A percentile compares a stretch with the other conserved stretches of the same genome.
Conservation (phyloP, 495 filamentous ascomycete genomes). For the Trichoderma reesei region DNA sequence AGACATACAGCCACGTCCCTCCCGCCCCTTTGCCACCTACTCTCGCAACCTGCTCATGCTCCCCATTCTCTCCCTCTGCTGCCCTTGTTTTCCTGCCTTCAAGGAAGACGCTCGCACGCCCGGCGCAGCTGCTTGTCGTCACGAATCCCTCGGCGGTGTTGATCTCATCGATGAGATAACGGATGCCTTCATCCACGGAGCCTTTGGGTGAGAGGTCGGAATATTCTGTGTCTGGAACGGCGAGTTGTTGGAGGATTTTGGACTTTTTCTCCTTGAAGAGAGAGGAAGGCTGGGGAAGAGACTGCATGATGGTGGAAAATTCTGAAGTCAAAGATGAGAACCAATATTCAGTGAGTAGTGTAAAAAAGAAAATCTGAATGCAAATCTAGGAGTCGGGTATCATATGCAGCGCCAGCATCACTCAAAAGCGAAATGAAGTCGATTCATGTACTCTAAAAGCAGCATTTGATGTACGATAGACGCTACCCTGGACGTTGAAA, state of each 20-base stretch:
- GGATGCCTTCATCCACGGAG: slow-evolving; percentile 65
- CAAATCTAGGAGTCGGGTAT: neutral
- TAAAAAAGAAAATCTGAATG: neutral
- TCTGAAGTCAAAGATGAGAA: neutral
- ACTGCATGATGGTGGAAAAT: neutral
- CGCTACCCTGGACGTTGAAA: neutral
- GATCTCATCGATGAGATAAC: slow-evolving; percentile 63
- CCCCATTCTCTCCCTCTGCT: slow-evolving; percentile 15
- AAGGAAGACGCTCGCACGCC: slow-evolving; percentile 72
- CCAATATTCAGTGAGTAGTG: neutral
- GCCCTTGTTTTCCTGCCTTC: slow-evolving; percentile 56
- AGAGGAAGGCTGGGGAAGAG: slow-evolving; percentile 18
- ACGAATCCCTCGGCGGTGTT: slow-evolving; percentile 65
- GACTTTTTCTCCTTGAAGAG: slow-evolving; percentile 52
- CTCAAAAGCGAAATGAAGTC: neutral
- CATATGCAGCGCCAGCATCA: neutral
- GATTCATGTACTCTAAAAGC: too few relatives aligned
- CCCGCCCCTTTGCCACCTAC: slow-evolving; percentile 73
- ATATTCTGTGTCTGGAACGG: slow-evolving; percentile 54
- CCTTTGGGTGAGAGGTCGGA: slow-evolving; percentile 79
- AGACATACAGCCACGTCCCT: slow-evolving; percentile 78
- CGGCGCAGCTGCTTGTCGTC: slow-evolving; percentile 87
- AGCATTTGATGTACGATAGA: too few relatives aligned
- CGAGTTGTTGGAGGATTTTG: slow-evolving; percentile 55
- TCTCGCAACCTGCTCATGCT: slow-evolving; percentile 28